Conservation (phyloP, 2,329 filamentous ascomycete species). For the Cercospora sojina region DNA sequence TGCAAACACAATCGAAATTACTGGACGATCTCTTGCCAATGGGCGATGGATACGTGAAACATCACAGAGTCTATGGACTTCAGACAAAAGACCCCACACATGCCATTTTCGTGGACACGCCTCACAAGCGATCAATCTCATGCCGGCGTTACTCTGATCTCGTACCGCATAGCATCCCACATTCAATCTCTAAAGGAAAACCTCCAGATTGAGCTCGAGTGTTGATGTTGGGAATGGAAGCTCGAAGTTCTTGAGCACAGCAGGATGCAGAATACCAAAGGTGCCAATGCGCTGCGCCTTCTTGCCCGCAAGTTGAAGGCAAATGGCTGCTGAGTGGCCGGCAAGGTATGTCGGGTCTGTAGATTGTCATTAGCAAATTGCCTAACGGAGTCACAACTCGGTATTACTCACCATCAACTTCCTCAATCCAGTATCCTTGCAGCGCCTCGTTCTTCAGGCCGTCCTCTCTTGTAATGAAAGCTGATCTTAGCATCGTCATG, state of each 20-base stretch:
- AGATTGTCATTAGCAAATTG: slow-evolving; percentile 15
- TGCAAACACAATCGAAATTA: background rate
- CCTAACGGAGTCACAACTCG: background rate
- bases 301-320: slow-evolving; percentile 66
- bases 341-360: slow-evolving; percentile 82
- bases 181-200: slow-evolving; percentile 67
- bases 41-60: background rate
- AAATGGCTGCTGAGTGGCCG: slow-evolving; percentile 83
- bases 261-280: slow-evolving; percentile 92
- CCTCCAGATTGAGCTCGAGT: slow-evolving; percentile 90
- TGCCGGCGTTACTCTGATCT: background rate
- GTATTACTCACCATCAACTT: slow-evolving; percentile 67
- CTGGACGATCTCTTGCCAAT: background rate
- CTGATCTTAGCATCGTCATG: slow-evolving; percentile 84
- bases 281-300: slow-evolving; percentile 77
- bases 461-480: slow-evolving; percentile 76
- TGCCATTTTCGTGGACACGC: background rate
- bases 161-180: background rate
- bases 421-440: slow-evolving; percentile 83
- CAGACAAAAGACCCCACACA: background rate
- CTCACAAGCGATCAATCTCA: background rate
- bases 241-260: slow-evolving; percentile 90
- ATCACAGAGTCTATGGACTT: background rate
- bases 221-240: slow-evolving; percentile 91
- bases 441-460: slow-evolving; percentile 56